Conservation (phyloP, 2,329 filamentous ascomycete genomes). For the Stromatinia cepivora region DNA sequence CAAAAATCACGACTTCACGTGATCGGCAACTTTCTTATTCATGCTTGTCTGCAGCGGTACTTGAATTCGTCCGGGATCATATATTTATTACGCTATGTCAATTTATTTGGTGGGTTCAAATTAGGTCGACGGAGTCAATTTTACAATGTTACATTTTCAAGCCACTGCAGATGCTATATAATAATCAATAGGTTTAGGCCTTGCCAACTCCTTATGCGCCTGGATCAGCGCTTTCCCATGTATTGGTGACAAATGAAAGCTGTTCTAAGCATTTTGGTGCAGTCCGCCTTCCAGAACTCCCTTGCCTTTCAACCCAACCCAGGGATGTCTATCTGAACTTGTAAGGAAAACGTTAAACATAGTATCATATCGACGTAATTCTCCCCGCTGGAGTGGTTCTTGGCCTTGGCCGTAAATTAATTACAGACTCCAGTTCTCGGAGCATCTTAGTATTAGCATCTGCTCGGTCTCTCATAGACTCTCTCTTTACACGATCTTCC, state of each 20-base stretch:
- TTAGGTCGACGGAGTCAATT: neutral
- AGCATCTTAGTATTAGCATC: constrained; percentile 89
- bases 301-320: constrained; percentile 10
- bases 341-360: constrained; percentile 23
- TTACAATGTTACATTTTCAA: neutral
- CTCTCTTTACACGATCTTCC: constrained; percentile 78
- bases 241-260: constrained; percentile 21
- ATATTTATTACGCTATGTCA: neutral
- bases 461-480: constrained; percentile 67
- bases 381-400: constrained; percentile 35
- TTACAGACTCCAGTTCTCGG: constrained; percentile 87
- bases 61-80: too few relatives aligned
- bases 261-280: constrained; percentile 3
- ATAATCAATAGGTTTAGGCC: constrained; percentile 12
- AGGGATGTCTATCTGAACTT: constrained; percentile 13
- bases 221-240: neutral
- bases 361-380: constrained; percentile 41
- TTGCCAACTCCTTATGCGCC: neutral
- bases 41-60: too few relatives aligned
- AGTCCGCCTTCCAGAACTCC: constrained; percentile 16
- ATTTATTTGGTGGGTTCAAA: neutral
- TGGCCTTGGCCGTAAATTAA: constrained; percentile 56
- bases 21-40: neutral
- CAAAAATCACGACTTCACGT: constrained; percentile 4
- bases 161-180: neutral